Percentiles rank a stretch among this genome's conserved stretches.
Conservation (phyloP, 257 asterid genomes). For the Solanum sitiens region DNA sequence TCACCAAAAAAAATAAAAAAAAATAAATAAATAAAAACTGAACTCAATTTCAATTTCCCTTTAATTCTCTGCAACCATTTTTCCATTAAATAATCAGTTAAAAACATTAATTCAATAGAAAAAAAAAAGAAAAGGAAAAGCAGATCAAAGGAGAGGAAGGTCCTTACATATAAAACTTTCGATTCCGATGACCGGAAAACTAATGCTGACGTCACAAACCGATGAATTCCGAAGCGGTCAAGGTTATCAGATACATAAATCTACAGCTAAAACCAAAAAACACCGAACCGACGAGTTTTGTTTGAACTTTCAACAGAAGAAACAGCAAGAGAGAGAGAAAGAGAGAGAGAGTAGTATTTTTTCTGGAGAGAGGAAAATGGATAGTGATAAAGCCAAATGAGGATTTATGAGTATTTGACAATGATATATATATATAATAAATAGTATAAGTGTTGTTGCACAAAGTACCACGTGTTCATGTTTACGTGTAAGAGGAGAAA, state of each 20-base stretch:
- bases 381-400: constrained; percentile 4
- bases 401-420: neutral
- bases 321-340: neutral
- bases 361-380: constrained; percentile 11
- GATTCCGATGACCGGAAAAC: neutral
- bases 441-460: constrained; percentile 9
- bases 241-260: neutral
- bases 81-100: neutral
- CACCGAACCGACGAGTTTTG: constrained; percentile 7
- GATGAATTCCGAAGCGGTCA: neutral
- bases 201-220: neutral
- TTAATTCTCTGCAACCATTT: neutral
- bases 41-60: neutral
- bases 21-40: neutral
- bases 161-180: neutral
- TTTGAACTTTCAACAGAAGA: neutral
- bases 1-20: neutral
- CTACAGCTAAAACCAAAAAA: neutral
- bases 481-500: neutral
- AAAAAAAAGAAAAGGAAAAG: neutral
- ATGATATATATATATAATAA: neutral
- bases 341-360: neutral
- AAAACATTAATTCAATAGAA: neutral
- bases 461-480: constrained; percentile 10
- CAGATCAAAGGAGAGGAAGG: neutral